Base-by-base conservation (phyloP, 129 eudicot species). In the Solidago caesia region DNA sequence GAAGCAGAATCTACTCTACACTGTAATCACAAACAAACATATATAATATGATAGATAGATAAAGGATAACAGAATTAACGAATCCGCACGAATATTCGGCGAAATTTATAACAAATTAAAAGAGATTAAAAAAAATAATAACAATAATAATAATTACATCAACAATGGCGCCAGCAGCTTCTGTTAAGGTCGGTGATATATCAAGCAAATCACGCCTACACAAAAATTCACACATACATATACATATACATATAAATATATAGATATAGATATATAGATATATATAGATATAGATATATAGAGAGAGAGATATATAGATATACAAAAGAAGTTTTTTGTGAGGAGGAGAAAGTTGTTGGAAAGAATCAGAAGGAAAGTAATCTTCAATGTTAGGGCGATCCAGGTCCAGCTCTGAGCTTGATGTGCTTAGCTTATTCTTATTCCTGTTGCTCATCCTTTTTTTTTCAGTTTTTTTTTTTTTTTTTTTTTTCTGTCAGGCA, bases 161-260 rank as follows among this genome's bases (percentile, higher is more conserved):
- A 79, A 91, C 87, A 78, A 91, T 86, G 82, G 97, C 97, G 42
- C 97, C 97, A 74, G 97, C 95, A 0, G 95, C 97, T 80, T 90
- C 96, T 14, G 93, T 90, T 1, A 91, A 79, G 53, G 89, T 82
- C 8, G 97, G 97, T 2, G 97, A 91, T 47, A 91, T 91, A 62
- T 91, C 97, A 13, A 91, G 82, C 85, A 91, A 88, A 86, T 91
- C 97, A 47, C 89, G 74, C 85, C 97, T 91, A 44, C 53, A 75
- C 4, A n/a, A 63, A 63, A 53, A 33, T 1, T 33, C 39, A 33
- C 39, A 33, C 39, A 33, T 33, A 33, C 39, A 33, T 1, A 33
- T 33, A 21, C 21, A 21, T 21, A 21, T 33, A 33, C 0, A 33
- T 33, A 33, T 33, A 33, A 0, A 33, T 0, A 33, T 2, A 33